phyloP scores from a whole-genome alignment of 2,329 filamentous ascomycete genomes.

The Furcasterigmium sp. region DNA sequence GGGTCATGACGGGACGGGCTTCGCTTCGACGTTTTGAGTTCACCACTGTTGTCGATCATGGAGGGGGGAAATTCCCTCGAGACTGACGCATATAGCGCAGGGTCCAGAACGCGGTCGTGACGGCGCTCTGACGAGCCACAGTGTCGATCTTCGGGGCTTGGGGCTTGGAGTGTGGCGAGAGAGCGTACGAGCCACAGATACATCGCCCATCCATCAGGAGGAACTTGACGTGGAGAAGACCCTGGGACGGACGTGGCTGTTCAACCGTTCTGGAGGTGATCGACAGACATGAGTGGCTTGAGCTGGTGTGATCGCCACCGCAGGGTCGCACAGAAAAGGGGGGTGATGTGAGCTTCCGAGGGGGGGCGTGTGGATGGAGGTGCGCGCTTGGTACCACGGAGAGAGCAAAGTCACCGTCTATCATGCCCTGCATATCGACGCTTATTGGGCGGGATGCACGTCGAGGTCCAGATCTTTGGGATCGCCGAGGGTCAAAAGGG shows the following conservation, averaged over 20 bases:
- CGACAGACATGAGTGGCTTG: too few species aligned
- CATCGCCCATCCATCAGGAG: not conserved
- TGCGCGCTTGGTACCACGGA: slow-evolving; percentile 1
- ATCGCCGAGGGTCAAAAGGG: slow-evolving; percentile 9
- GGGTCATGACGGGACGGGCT: too few species aligned
- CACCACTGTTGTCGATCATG: too few species aligned
- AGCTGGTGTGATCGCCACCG: too few species aligned
- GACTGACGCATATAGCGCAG: too few species aligned
- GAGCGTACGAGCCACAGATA: not conserved
- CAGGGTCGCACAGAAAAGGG: too few species aligned
- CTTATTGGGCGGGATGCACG: slow-evolving; percentile 7
- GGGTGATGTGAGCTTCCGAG: not conserved
- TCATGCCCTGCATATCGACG: slow-evolving; percentile 4
- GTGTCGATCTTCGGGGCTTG: not conserved
- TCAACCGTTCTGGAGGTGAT: too few species aligned
- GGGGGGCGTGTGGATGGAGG: slow-evolving; percentile 4
- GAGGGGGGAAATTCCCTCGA: too few species aligned
- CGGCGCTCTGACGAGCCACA: too few species aligned
- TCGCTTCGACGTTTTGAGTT: too few species aligned
- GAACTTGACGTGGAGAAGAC: not conserved
- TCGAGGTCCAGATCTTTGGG: slow-evolving; percentile 11
- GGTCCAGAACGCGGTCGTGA: too few species aligned
- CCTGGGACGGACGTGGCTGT: too few species aligned
- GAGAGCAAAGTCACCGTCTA: slow-evolving; percentile 13
- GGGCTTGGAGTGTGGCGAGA: not conserved